These are phyloP conservation scores for Leptoxyphium fumago DNA, from an alignment of 2,329 filamentous ascomycete genomes.

Conservation along the genomic window DNA sequence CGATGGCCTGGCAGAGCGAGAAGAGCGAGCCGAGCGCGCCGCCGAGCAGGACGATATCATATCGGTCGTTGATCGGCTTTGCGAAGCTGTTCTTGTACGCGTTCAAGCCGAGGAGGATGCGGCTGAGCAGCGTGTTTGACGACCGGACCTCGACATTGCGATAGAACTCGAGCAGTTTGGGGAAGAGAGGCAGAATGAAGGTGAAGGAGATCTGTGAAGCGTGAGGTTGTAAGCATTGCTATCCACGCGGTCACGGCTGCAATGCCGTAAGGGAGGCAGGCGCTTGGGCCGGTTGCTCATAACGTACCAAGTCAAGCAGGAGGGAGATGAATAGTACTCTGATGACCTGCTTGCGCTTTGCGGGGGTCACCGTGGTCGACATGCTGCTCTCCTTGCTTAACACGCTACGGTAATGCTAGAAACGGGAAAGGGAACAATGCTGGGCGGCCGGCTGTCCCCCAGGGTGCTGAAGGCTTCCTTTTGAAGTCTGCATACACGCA, in stretches of 20 bases:
- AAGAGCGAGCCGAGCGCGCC: constrained; percentile 90
- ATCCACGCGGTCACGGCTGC: not conserved
- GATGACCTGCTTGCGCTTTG: constrained; percentile 59
- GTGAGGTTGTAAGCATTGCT: not conserved
- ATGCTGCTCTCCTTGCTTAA: not conserved
- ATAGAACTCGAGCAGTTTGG: constrained; percentile 91
- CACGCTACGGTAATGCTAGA: no score
- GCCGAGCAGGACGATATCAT: constrained; percentile 91
- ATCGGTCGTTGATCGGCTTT: constrained; percentile 83
- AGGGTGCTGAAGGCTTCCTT: no score
- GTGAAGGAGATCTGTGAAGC: constrained; percentile 80
- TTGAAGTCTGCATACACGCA: no score
- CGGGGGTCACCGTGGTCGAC: constrained; percentile 6
- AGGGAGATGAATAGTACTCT: constrained; percentile 80
- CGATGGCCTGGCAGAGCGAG: constrained; percentile 79
- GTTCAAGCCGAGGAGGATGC: constrained; percentile 71
- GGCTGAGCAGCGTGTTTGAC: constrained; percentile 54
- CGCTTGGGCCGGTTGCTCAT: not conserved
- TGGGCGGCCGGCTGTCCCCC: no score
- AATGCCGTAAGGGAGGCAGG: not conserved
- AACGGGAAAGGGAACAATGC: no score
- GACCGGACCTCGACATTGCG: constrained; percentile 58
- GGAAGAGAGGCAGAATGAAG: constrained; percentile 93
- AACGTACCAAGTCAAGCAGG: constrained; percentile 66
- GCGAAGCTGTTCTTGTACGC: constrained; percentile 89